Evolutionary conservation across 2,329 filamentous ascomycete genomes (phyloP).

Genomic region (Ceratocystis huliohia): DNA sequence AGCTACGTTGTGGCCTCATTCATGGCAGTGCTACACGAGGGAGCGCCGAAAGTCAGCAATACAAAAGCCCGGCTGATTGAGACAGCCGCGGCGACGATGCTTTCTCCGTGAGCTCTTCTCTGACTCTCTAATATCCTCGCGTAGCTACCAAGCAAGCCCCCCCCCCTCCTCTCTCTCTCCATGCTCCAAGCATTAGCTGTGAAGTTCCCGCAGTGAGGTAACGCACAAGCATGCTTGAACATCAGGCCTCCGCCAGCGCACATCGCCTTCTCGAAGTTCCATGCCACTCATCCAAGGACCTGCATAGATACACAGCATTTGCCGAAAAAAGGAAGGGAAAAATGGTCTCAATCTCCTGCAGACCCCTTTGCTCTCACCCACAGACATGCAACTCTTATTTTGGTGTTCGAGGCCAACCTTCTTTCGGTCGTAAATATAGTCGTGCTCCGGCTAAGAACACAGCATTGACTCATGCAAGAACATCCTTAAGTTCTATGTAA

Average conservation of each 20-base stretch:
- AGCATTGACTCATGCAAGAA: neutral
- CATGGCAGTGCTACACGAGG: neutral
- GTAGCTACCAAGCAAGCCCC: no score
- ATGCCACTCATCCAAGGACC: neutral
- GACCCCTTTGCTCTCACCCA: neutral
- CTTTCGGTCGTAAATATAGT: neutral
- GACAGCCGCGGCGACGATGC: neutral
- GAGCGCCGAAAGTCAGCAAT: neutral
- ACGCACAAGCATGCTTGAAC: no score
- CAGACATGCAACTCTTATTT: neutral
- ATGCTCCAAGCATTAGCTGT: neutral
- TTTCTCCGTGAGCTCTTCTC: neutral
- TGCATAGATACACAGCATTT: neutral
- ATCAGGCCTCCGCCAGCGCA: neutral
- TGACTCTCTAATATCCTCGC: no score
- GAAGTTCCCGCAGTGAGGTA: no score
- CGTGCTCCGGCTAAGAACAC: neutral
- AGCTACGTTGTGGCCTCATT: neutral
- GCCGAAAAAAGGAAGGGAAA: neutral
- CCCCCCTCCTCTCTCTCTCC: neutral
- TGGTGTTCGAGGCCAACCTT: neutral
- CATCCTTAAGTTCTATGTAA: neutral
- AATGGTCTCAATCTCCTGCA: neutral
- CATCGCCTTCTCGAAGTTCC: neutral
- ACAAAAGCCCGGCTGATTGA: neutral